A percentile compares a stretch with the other conserved stretches of the same genome.
Evolutionary conservation across 441 rosid genomes (phyloP).

Genomic region (Breynia disticha): DNA sequence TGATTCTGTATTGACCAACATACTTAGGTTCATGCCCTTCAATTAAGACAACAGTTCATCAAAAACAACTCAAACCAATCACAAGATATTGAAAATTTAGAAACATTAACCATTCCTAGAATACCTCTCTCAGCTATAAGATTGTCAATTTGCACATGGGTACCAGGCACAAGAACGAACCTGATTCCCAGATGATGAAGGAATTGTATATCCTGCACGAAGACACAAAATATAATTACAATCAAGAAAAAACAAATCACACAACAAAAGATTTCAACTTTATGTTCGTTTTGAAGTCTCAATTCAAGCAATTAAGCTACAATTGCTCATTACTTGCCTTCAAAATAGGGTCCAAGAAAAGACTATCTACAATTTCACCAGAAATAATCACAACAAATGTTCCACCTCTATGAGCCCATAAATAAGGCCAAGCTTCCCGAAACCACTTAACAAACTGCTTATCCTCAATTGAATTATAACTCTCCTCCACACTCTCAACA

Average conservation of each 20-base stretch:
- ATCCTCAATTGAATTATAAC: constrained; percentile 29
- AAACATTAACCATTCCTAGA: neutral
- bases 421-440: constrained; percentile 89
- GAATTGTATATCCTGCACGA: constrained; percentile 84
- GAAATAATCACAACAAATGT: constrained; percentile 73
- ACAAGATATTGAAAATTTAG: neutral
- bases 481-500: constrained; percentile 15
- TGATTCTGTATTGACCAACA: constrained; percentile 68
- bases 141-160: constrained; percentile 76
- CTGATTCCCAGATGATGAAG: constrained; percentile 84
- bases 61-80: neutral
- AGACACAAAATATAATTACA: neutral
- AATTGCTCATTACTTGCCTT: constrained; percentile 32
- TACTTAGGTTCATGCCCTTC: constrained; percentile 62
- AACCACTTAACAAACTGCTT: constrained; percentile 79
- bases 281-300: neutral
- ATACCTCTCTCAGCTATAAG: constrained; percentile 80
- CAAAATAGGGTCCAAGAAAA: constrained; percentile 51
- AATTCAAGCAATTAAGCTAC: too few species aligned
- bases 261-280: neutral
- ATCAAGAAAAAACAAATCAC: neutral
- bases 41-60: constrained; percentile 1
- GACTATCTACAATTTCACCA: constrained; percentile 57
- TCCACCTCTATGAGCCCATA: constrained; percentile 74
- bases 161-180: constrained; percentile 85